A percentile compares a stretch with the other conserved stretches of the same genome.
phyloP scores from a whole-genome alignment of 1,284 basidiomycete genomes.

The Rhodotorula sp. region DNA sequence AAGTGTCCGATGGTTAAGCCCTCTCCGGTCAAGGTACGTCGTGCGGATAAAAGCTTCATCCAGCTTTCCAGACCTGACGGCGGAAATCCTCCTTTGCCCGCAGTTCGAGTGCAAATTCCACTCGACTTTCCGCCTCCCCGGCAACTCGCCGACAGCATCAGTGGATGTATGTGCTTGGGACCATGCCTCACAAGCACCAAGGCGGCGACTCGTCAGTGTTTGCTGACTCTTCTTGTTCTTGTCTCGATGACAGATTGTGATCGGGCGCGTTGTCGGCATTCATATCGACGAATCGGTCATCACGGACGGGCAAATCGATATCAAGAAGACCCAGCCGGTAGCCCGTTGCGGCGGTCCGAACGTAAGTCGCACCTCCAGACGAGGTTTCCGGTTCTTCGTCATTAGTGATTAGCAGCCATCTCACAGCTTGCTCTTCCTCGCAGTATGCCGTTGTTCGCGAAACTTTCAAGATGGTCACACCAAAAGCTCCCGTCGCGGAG shows the following conservation, averaged over 20 bases:
- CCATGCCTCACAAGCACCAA: too few species aligned
- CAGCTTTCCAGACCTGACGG: too few species aligned
- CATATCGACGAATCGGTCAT: slow-evolving; percentile 2
- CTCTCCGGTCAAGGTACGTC: slow-evolving; percentile 13
- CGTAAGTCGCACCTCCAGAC: not conserved
- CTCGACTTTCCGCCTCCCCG: not conserved
- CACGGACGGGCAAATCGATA: slow-evolving; percentile 2
- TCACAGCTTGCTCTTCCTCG: not conserved
- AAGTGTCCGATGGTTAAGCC: slow-evolving; percentile 18
- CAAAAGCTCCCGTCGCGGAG: not conserved
- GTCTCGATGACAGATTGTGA: not conserved
- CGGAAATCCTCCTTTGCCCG: not conserved
- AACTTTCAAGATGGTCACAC: slow-evolving; percentile 1
- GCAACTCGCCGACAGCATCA: not conserved
- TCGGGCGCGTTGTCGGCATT: slow-evolving; percentile 4
- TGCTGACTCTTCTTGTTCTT: not conserved
- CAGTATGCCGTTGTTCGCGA: slow-evolving; percentile 1
- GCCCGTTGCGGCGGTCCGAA: slow-evolving; percentile 1
- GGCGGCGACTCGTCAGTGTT: not conserved
- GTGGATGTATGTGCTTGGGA: not conserved
- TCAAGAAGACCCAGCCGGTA: not conserved
- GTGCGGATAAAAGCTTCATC: too few species aligned
- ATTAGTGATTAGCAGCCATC: not conserved
- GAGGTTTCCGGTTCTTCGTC: not conserved
- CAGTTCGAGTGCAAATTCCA: slow-evolving; percentile 4